Evolutionary conservation across 2,329 filamentous ascomycete genomes (phyloP), one percentile per base, ranked within the genome.

Genomic region (Sarocladium brachiariae): DNA sequence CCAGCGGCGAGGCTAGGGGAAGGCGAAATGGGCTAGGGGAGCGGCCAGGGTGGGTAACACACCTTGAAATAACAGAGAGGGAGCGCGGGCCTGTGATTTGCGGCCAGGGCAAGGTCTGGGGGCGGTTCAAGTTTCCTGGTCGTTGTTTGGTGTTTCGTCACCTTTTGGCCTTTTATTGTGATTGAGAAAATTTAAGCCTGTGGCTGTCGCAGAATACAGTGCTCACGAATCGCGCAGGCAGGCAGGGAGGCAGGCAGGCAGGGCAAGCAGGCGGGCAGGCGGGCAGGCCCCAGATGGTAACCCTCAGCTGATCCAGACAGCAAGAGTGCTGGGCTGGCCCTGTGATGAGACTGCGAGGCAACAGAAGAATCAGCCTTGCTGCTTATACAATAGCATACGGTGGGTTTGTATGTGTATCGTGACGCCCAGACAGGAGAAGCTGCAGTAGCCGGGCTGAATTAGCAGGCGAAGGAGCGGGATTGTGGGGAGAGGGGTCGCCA

Each of bases 21-120:
- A 14, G 46, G 46, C n/a, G 46, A 49, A 49, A 49, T 49, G 46
- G 46, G 46, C 30, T 49, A 49, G 46, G 46, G 46, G 45, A 35
- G 33, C 33, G 19, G 46, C 18, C 19, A 49, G n/a, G 46, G 46
- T 35, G 46, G 46, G 43, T 47, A 49, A 49, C 46, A 49, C 46
- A 49, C 46, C 46, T 49, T 21, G 31, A 49, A 49, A 49, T 49
- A 49, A 49, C 46, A 49, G 21, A 9, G 23, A 43, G 19, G 21
- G 23, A 16, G 39, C 39, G 39, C 31, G 46, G 33, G 46, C 46
- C 46, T 49, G 31, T 49, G 46, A 49, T 49, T 49, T 49, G 46
- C 46, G 46, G 46, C 46, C 46, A 49, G 46, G 46, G 33, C 46
- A 24, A 33, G 43, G 43, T 31, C 27, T 33, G 25, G 43, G 35